These are phyloP conservation scores for Spiromastix sp. DNA, from an alignment of 2,329 filamentous ascomycete genomes.

Conservation along the genomic window DNA sequence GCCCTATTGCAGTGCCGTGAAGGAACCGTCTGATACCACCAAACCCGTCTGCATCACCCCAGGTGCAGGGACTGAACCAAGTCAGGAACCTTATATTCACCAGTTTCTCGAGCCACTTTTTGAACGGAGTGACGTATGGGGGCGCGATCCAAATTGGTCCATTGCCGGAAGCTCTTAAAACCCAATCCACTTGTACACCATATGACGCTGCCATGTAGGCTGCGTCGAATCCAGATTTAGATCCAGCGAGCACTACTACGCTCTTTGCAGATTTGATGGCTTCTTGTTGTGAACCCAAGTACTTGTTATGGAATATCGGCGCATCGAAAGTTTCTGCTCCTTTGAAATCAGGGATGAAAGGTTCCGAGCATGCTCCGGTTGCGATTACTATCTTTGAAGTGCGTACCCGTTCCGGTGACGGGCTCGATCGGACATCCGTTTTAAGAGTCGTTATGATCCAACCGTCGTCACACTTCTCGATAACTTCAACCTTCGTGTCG, in stretches of 20 bases:
- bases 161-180: slow-evolving; percentile 49
- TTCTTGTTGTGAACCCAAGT: slow-evolving; percentile 36
- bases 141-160: slow-evolving; percentile 52
- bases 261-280: slow-evolving; percentile 25
- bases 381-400: slow-evolving; percentile 48
- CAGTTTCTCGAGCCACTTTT: slow-evolving; percentile 58
- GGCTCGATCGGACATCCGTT: slow-evolving; percentile 14
- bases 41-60: slow-evolving; percentile 55
- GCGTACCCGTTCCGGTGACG: slow-evolving; percentile 13
- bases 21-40: slow-evolving; percentile 36
- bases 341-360: slow-evolving; percentile 43
- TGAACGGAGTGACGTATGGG: slow-evolving; percentile 55
- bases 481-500: slow-evolving; percentile 37
- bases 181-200: slow-evolving; percentile 45
- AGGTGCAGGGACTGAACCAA: slow-evolving; percentile 67
- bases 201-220: slow-evolving; percentile 44
- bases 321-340: slow-evolving; percentile 42
- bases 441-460: slow-evolving; percentile 16
- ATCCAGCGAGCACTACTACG: slow-evolving; percentile 48
- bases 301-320: slow-evolving; percentile 48
- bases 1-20: slow-evolving; percentile 38
- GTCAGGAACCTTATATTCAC: slow-evolving; percentile 57
- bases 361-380: slow-evolving; percentile 49
- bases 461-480: slow-evolving; percentile 26
- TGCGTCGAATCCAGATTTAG: slow-evolving; percentile 51